phyloP scores from a whole-genome alignment of 768 basidiomycete genomes.

The Zangia roseola region DNA sequence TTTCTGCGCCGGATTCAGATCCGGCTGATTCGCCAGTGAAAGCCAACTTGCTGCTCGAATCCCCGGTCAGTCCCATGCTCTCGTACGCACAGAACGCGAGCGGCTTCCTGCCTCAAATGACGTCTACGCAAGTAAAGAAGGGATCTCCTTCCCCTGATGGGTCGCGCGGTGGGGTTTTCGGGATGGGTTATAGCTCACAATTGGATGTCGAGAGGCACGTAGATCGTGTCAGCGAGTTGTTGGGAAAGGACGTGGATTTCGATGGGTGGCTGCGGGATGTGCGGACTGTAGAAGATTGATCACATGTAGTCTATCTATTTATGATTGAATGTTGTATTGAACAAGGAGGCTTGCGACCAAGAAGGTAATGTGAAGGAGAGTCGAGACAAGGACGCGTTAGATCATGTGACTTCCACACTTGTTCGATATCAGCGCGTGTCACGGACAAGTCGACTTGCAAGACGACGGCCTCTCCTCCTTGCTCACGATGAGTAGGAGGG shows the following conservation, averaged over 20 bases:
- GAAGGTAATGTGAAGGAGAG: slow-evolving; percentile 29
- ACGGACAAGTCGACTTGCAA: slow-evolving; percentile 3
- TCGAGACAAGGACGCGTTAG: slow-evolving; percentile 29
- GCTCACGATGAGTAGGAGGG: slow-evolving; percentile 35
- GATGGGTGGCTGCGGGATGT: slow-evolving; percentile 50
- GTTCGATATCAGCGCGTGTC: slow-evolving; percentile 39
- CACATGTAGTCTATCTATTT: slow-evolving; percentile 24
- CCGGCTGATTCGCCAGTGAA: slow-evolving; percentile 23
- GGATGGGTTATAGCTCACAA: slow-evolving; percentile 55
- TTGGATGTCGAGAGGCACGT: slow-evolving; percentile 56
- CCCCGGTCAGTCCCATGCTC: slow-evolving; percentile 34
- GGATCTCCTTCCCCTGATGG: slow-evolving; percentile 10
- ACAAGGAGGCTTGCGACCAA: slow-evolving; percentile 14
- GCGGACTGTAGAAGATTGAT: slow-evolving; percentile 31
- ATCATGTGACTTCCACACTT: slow-evolving; percentile 28
- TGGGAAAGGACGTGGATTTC: slow-evolving; percentile 60
- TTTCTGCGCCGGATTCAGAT: slow-evolving; percentile 39
- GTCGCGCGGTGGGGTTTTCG: slow-evolving; percentile 30
- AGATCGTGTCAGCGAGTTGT: slow-evolving; percentile 49
- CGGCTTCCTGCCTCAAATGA: slow-evolving; percentile 36
- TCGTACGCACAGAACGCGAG: slow-evolving; percentile 36
- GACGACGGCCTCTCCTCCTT: slow-evolving; percentile 13
- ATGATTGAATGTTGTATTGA: slow-evolving; percentile 6
- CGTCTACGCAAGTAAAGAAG: slow-evolving; percentile 36
- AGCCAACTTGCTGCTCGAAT: slow-evolving; percentile 30